Evolutionary conservation across 345 rosid genomes (phyloP), one percentile per base, ranked within the genome.

Genomic region (Crucihimalaya himalaica): DNA sequence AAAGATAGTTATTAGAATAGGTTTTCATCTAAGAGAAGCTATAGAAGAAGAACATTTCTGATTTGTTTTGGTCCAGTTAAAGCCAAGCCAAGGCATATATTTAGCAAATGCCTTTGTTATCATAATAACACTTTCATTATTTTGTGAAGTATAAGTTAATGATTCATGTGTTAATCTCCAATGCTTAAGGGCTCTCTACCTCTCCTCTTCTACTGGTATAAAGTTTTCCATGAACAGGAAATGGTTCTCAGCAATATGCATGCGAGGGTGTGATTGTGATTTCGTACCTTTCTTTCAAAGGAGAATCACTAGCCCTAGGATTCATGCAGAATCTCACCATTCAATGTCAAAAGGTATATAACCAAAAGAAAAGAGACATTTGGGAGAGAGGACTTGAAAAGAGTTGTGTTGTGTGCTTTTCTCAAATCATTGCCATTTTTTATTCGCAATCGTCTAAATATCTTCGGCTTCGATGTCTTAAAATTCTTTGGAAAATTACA

Each of bases 1-100:
- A 52, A 63, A 63, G 64, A 76, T 63, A 54, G 80, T 76, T 69
- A 46, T 54, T 66, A 63, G 75, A 45, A 62, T 76, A 75, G 79
- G 54, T 68, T 43, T 12, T 48, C 59, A 74, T 61, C 68, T 66
- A 39, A 58, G 73, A 74, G 67, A 39, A 74, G 68, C 54, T 29
- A 48, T 58, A 48, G 67, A 74, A 69, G 73, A 57, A 60, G 1
- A 67, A 62, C 65, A 61, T 63, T 70, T 76, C 64, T 70, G 70
- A 70, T 76, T 69, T 54, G 71, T 63, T 76, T 52, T 68, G 75
- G 75, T 56, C 18, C 28, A 53, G 70, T 15, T 43, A 37, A 55
- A 45, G 70, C 58, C 70, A 76, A 76, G 54, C 46, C 68, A 59
- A 67, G 68, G 73, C 73, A 75, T 67, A 50, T 60, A 60, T 66